These are phyloP conservation scores for Auriscalpium microsporum DNA, from an alignment of 768 basidiomycete species.

Conservation along the genomic window DNA sequence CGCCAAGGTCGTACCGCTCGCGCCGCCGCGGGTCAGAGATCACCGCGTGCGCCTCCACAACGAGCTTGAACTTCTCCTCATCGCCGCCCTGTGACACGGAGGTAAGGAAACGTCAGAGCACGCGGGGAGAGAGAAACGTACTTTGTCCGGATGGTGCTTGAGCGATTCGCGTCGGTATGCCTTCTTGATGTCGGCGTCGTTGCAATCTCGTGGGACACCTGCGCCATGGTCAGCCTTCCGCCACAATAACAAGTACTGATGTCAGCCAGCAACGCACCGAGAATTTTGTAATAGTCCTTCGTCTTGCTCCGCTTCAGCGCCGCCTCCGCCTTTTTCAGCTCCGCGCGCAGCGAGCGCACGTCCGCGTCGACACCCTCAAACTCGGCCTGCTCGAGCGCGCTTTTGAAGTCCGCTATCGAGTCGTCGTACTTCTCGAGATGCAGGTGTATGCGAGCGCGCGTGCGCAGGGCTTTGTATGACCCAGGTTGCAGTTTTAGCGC, in stretches of 20 bases:
- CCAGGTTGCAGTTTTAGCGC: conserved; percentile 54
- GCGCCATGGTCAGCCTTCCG: background rate
- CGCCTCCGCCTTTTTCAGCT: conserved; percentile 76
- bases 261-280: conserved; percentile 25
- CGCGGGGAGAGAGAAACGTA: conserved; percentile 18
- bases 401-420: conserved; percentile 67
- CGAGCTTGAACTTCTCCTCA: conserved; percentile 93
- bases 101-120: background rate
- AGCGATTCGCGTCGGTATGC: conserved; percentile 82
- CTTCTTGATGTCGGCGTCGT: conserved; percentile 77
- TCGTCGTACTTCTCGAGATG: conserved; percentile 68
- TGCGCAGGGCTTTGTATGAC: conserved; percentile 82
- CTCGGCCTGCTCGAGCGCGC: conserved; percentile 66
- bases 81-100: conserved; percentile 61
- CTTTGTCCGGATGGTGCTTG: conserved; percentile 83
- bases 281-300: conserved; percentile 84
- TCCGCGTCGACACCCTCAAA: conserved; percentile 59
- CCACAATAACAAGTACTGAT: background rate
- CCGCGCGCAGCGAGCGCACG: conserved; percentile 47
- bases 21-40: conserved; percentile 70
- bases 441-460: conserved; percentile 73
- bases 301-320: conserved; percentile 81
- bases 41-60: conserved; percentile 73
- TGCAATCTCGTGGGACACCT: conserved; percentile 49
- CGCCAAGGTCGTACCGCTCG: conserved; percentile 72